A percentile compares a stretch with the other conserved stretches of the same genome.
Conservation (phyloP, 352 stramenopile genomes). For the Phytophthora pisi region DNA sequence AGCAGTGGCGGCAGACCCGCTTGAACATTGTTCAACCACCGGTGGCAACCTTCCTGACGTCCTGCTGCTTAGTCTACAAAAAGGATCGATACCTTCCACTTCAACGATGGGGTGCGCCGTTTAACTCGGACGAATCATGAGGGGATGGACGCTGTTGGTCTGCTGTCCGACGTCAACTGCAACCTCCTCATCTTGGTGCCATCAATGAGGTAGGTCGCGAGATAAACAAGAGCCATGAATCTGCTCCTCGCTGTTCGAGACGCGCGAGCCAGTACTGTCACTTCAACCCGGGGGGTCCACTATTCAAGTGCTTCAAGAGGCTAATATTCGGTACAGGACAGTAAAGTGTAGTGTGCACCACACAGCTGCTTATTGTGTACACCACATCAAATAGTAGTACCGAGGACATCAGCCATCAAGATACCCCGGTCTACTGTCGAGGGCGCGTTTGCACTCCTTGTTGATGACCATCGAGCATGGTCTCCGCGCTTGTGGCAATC, state of each 20-base stretch:
- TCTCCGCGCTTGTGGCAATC: constrained; percentile 13
- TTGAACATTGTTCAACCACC: constrained; percentile 2
- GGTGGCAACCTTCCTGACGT: not conserved
- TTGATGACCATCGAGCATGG: not conserved
- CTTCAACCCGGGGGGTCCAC: constrained; percentile 12
- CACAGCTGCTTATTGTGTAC: not conserved
- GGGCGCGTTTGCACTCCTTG: no score
- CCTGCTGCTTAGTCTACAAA: not conserved
- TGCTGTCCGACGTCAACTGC: constrained; percentile 11
- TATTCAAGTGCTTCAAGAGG: not conserved
- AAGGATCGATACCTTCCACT: constrained; percentile 2
- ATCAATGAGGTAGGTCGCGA: not conserved
- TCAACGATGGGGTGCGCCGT: constrained; percentile 23
- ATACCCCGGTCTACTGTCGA: constrained; percentile 11
- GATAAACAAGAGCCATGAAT: constrained; percentile 16
- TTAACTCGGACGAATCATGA: constrained; percentile 17
- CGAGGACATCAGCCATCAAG: not conserved
- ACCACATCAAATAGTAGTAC: constrained; percentile 5
- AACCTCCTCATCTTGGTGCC: not conserved
- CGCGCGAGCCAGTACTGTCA: constrained; percentile 48
- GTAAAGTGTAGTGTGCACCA: not conserved
- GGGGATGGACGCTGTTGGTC: constrained; percentile 1
- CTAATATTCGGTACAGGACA: not conserved
- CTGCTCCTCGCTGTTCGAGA: constrained; percentile 13
- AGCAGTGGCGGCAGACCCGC: not conserved